Evolutionary conservation across 768 basidiomycete genomes (phyloP), one percentile per base, ranked within the genome.

Genomic region (Xerocomellus intermedius): DNA sequence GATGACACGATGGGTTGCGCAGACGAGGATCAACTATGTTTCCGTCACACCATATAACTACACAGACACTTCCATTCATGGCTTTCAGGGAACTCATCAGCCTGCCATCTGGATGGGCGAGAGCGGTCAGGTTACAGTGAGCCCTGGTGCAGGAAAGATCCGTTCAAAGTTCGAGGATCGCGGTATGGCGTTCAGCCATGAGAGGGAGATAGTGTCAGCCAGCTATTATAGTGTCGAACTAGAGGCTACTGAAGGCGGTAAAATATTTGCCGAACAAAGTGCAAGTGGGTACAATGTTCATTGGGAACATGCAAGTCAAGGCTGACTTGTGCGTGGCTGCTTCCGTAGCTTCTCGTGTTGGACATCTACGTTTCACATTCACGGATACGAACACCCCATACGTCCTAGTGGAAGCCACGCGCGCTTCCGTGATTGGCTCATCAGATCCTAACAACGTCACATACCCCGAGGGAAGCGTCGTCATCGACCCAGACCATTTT

Each of bases 31-130:
- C 52, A 90, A 89, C 70, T 89, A 86, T 56, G 86, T 88, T 44
- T 89, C 86, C 5, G 77, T 83, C 10, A 83, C 83, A 2, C 85
- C 87, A 5, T 89, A 86, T 63, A 88, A 89, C 66, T 78, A 80
- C 66, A 85, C 87, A 0, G 79, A 78, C 55, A 72, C 68, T 0
- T 64, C 62, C 13, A 81, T 91, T 4, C 85, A 89, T 60, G 90
- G 91, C 1, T 91, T 92, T 62, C 82, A 87, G 44, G 89, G 81
- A 5, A 91, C 90, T 4, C 83, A 89, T 50, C 91, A 91, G 60
- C 89, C 90, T 12, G 91, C 91, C 1, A 91, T 93, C 36, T 92
- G 89, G 90, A 92, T 93, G 89, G 90, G 86, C 3, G 88, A 89
- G 61, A 87, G 83, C 57, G 88, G 80, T 0, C 80, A 81, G 44